Evolutionary conservation across 2,329 filamentous ascomycete species (phyloP).

Genomic region (Pseudogymnoascus sp.): DNA sequence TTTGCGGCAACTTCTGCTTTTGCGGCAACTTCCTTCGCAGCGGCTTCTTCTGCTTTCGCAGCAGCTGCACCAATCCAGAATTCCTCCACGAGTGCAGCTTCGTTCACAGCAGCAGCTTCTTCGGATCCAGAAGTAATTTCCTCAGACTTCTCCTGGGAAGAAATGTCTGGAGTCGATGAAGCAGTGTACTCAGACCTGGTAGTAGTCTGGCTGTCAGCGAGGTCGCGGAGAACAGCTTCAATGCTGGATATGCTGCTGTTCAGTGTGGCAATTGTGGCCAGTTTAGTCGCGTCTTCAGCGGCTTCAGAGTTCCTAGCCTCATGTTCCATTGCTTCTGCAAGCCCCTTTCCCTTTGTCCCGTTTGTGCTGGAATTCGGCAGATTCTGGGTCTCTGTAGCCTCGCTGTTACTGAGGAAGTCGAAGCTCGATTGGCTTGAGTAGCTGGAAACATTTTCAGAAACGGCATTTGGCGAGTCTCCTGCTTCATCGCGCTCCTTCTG

Average conservation of each 20-base stretch:
- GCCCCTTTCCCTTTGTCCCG: neutral
- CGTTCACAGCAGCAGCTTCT: neutral
- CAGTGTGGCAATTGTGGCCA: neutral
- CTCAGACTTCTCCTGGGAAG: neutral
- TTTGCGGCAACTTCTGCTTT: neutral
- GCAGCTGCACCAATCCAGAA: neutral
- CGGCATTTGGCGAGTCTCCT: neutral
- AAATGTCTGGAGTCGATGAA: neutral
- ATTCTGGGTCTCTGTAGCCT: neutral
- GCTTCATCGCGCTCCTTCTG: neutral
- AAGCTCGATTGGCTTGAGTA: conserved; percentile 5
- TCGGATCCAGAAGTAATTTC: neutral
- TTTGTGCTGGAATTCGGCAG: neutral
- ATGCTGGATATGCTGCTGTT: neutral
- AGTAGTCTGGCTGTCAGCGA: neutral
- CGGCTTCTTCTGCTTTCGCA: neutral
- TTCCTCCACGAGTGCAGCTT: neutral
- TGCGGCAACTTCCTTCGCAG: neutral
- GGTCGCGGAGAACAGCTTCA: neutral
- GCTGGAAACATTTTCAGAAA: neutral
- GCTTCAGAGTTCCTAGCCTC: neutral
- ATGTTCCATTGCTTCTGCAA: neutral
- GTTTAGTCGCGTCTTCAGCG: neutral
- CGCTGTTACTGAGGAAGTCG: neutral
- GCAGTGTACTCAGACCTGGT: neutral